Percentiles rank a stretch among this genome's conserved stretches.
phyloP scores from a whole-genome alignment of 1,139 yeast genomes.

The Candida sp. region DNA sequence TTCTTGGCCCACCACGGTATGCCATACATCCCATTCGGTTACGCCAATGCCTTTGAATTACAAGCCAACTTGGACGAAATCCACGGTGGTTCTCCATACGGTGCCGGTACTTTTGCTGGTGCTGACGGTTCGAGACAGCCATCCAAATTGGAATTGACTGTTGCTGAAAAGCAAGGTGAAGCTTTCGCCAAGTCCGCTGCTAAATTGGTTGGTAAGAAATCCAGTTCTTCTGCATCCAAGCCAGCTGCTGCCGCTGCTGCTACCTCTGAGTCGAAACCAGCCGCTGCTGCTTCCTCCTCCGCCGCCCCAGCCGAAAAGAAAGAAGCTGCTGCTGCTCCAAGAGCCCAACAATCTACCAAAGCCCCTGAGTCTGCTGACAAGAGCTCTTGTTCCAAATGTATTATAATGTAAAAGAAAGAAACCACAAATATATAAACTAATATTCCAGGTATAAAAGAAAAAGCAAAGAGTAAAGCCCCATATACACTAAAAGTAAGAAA shows the following conservation, averaged over 20 bases:
- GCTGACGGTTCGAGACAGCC: constrained; percentile 53
- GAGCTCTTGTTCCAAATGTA: constrained; percentile 31
- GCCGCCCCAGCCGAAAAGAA: constrained; percentile 4
- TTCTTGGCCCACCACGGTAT: constrained; percentile 55
- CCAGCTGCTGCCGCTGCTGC: constrained; percentile 9
- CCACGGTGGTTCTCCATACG: constrained; percentile 56
- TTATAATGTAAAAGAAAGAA: constrained; percentile 23
- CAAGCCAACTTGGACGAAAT: constrained; percentile 36
- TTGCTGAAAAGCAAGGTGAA: constrained; percentile 48
- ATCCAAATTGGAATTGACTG: constrained; percentile 37
- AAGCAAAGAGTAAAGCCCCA: background rate
- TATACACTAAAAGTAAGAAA: background rate
- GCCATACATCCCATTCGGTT: constrained; percentile 54
- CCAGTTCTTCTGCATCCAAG: constrained; percentile 4
- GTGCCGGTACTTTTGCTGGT: constrained; percentile 55
- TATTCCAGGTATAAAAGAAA: background rate
- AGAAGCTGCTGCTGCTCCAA: constrained; percentile 9
- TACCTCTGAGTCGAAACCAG: constrained; percentile 2
- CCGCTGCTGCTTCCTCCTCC: constrained; percentile 11
- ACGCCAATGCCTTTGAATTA: constrained; percentile 35
- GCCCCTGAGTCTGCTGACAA: constrained; percentile 23
- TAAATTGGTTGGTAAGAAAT: constrained; percentile 21
- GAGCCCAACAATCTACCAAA: constrained; percentile 23
- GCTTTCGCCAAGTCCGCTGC: constrained; percentile 39
- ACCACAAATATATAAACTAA: background rate